Evolutionary conservation across 306 rosid species (phyloP), one percentile per base, ranked within the genome.

Genomic region (Malus sieversii): DNA sequence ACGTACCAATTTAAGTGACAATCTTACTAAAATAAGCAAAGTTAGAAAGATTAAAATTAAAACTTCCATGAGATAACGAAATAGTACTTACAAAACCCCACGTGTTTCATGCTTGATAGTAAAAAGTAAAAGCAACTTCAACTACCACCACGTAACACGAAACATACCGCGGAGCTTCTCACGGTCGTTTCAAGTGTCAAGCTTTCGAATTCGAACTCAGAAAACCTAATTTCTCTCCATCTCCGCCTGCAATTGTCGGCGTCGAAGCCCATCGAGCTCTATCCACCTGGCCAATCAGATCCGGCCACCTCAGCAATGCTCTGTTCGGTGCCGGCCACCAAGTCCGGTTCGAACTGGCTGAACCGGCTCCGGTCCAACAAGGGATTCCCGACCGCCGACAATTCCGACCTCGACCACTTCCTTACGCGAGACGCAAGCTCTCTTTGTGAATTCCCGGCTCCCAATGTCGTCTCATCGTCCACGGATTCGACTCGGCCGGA

Each of bases 361-460:
- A 93, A 90, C 86, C 93, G 99, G 4, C 97, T 95, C 75, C 93
- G 97, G 20, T 90, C 93, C 80, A 89, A 46, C 80, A 92, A 87
- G 74, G 99, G 97, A 53, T 80, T 95, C 75, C 92, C 97, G 0
- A 74, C 89, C 84, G 86, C 76, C 76, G 88, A 90, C 61, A 58
- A 84, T 66, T 85, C 75, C 14, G 89, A 82, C 83, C 96, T 90
- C 42, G 96, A 86, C 57, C 85, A 87, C 69, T 90, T 90, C 90
- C 90, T 92, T 42, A 33, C 60, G 76, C 58, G 35, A 25, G 30
- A 78, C 82, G 85, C 80, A 8, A 76, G 40, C 80, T 30, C 60
- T 5, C 19, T 81, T 80, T 80, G 73, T 64, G 66, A 52, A 19
- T 32, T 33, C 58, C 68, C 76, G 1, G 32, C 18, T 19, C 20